phyloP scores from a whole-genome alignment of 805 yeast species.

The Saccharomycopsis oosterbeekiorum region DNA sequence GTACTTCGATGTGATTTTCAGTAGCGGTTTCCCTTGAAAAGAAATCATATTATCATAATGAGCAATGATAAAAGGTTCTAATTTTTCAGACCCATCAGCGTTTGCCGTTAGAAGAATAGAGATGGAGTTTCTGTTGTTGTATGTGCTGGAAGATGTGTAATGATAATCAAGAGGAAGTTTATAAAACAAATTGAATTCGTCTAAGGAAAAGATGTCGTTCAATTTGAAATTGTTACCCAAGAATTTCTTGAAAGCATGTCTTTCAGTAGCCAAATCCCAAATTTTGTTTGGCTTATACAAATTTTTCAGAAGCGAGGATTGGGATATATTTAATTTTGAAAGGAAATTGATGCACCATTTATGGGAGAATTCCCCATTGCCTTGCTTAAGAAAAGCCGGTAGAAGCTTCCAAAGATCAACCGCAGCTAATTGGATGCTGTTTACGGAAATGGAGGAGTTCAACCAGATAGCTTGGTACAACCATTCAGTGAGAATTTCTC shows the following conservation, averaged over 20 bases:
- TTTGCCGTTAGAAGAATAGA: constrained; percentile 57
- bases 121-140: constrained; percentile 29
- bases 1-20: constrained; percentile 40
- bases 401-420: constrained; percentile 52
- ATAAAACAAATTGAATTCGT: constrained; percentile 51
- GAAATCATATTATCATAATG: constrained; percentile 40
- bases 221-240: constrained; percentile 36
- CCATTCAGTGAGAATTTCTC: constrained; percentile 61
- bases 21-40: constrained; percentile 30
- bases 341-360: constrained; percentile 49
- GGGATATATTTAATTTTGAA: constrained; percentile 40
- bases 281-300: constrained; percentile 39
- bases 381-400: constrained; percentile 45
- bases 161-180: constrained; percentile 52
- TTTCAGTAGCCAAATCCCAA: constrained; percentile 49
- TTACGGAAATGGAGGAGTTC: constrained; percentile 53
- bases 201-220: constrained; percentile 47
- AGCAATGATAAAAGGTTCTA: constrained; percentile 53
- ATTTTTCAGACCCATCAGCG: constrained; percentile 52
- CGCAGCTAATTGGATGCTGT: constrained; percentile 55
- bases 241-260: constrained; percentile 36
- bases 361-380: constrained; percentile 54
- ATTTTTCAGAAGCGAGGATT: constrained; percentile 38
- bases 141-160: constrained; percentile 27
- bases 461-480: constrained; percentile 60